Conservation (phyloP, 805 yeast genomes). For the Barnettozyma populi region DNA sequence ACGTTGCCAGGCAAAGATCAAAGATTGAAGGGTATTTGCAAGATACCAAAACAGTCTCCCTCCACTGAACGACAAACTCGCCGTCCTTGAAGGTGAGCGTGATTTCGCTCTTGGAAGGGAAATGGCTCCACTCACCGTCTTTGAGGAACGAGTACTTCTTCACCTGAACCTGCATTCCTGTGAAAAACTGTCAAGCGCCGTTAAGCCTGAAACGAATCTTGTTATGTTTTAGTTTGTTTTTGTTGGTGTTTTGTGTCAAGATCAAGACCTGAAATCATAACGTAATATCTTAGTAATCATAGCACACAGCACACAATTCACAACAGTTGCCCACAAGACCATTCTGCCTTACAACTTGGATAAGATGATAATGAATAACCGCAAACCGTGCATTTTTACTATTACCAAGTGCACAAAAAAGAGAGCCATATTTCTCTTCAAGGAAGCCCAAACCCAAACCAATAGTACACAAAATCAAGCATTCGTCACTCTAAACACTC, state of each 20-base stretch:
- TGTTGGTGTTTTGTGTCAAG: neutral
- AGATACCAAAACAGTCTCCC: constrained; percentile 17
- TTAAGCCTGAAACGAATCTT: neutral
- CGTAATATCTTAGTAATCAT: too few species aligned
- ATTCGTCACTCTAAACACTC: constrained; percentile 52
- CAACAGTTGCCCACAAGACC: too few species aligned
- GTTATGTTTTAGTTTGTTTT: neutral
- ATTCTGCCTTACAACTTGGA: neutral
- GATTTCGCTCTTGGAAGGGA: constrained; percentile 22
- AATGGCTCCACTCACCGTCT: constrained; percentile 21
- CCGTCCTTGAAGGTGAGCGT: constrained; percentile 7
- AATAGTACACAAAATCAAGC: constrained; percentile 2
- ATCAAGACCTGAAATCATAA: neutral
- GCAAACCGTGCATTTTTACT: neutral
- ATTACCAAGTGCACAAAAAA: neutral
- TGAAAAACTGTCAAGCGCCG: neutral
- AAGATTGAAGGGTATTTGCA: neutral
- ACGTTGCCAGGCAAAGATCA: neutral
- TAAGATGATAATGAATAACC: neutral
- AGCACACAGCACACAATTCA: neutral
- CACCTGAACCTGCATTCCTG: constrained; percentile 5
- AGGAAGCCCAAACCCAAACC: neutral
- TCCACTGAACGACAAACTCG: constrained; percentile 17
- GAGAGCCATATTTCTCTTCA: neutral
- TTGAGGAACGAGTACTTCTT: constrained; percentile 21